These are phyloP conservation scores for Casaregolazyma suthepensis DNA, from an alignment of 1,139 yeast genomes.

Conservation along the genomic window DNA sequence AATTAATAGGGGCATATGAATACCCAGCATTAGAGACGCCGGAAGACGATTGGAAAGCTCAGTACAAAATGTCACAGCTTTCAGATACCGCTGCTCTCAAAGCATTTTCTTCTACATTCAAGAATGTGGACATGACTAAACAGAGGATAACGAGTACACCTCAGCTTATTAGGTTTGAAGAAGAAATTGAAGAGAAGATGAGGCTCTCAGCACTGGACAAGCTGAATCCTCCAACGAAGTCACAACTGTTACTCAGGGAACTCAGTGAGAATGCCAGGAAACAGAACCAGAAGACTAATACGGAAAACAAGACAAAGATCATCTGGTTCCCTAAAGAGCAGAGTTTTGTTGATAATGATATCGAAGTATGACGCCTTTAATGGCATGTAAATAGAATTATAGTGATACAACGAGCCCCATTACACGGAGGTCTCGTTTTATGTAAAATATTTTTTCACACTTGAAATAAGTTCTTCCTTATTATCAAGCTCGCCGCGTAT, in stretches of 20 bases:
- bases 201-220: constrained; percentile 17
- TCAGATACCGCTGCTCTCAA: constrained; percentile 7
- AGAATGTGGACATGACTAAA: constrained; percentile 9
- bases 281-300: constrained; percentile 10
- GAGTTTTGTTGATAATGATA: neutral
- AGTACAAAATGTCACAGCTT: constrained; percentile 16
- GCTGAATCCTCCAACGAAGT: constrained; percentile 26
- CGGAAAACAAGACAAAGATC: constrained; percentile 7
- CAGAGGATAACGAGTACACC: constrained; percentile 24
- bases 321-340: constrained; percentile 20
- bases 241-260: constrained; percentile 25
- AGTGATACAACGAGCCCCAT: neutral
- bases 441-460: neutral
- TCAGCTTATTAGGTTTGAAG: constrained; percentile 21
- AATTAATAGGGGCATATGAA: constrained; percentile 11
- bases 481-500: constrained; percentile 6
- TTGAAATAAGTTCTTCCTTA: constrained; percentile 1
- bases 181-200: constrained; percentile 18
- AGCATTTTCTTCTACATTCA: constrained; percentile 15
- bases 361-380: neutral
- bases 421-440: neutral
- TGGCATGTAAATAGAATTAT: neutral
- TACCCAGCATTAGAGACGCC: constrained; percentile 15
- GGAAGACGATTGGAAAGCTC: constrained; percentile 18
- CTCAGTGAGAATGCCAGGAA: constrained; percentile 21